Conservation (phyloP, 257 asterid genomes). For the Fraxinus americana region DNA sequence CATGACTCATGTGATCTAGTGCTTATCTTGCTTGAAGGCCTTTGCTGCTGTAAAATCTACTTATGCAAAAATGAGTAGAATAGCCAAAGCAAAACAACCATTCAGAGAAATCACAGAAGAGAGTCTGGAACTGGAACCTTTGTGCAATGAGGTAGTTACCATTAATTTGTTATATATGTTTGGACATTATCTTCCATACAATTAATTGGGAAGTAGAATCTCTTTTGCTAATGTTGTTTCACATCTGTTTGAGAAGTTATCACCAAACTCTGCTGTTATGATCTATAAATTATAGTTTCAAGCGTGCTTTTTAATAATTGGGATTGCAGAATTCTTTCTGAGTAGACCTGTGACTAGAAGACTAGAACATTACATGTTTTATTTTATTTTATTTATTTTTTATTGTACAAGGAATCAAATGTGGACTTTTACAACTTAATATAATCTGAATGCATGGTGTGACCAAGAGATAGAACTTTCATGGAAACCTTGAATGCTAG, state of each 20-base stretch:
- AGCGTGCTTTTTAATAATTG: not conserved
- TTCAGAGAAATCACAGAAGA: conserved; percentile 49
- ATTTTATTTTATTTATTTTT: too few relatives aligned
- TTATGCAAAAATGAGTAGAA: conserved; percentile 40
- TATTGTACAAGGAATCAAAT: not conserved
- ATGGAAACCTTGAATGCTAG: not conserved
- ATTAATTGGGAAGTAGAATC: not conserved
- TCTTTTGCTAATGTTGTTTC: not conserved
- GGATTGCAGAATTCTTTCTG: not conserved
- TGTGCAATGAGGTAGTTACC: conserved; percentile 57
- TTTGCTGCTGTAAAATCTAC: conserved; percentile 58
- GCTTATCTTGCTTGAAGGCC: conserved; percentile 52
- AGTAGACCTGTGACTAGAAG: not conserved
- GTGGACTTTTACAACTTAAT: not conserved
- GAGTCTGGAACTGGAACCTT: conserved; percentile 66
- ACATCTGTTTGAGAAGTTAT: not conserved
- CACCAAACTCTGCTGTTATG: not conserved
- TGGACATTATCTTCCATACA: not conserved
- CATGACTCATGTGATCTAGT: conserved; percentile 15
- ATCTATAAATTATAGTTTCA: not conserved
- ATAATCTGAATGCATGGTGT: not conserved
- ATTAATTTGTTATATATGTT: not conserved
- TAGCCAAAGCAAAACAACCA: conserved; percentile 44
- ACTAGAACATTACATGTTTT: not conserved
- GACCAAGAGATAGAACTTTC: not conserved